These are phyloP conservation scores for Rhizopogon rudus DNA, from an alignment of 768 basidiomycete species.

Conservation along the genomic window DNA sequence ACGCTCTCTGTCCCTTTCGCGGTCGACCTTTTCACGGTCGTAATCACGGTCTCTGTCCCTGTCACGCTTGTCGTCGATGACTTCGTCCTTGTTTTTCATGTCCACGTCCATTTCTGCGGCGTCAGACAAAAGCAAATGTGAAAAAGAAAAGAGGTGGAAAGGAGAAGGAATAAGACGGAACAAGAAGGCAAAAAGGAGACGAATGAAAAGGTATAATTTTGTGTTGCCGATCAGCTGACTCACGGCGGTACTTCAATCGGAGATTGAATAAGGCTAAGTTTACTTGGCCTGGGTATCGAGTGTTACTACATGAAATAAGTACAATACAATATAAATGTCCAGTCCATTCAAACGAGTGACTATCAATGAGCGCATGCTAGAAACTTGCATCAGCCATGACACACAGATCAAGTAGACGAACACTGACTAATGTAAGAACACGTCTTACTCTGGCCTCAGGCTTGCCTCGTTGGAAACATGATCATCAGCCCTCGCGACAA, in stretches of 20 bases:
- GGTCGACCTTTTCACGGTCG: conserved; percentile 31
- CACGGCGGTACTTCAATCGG: conserved; percentile 7
- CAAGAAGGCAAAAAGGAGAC: background rate
- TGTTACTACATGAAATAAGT: background rate
- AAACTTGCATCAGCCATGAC: background rate
- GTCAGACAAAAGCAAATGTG: background rate
- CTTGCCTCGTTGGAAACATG: conserved; percentile 12
- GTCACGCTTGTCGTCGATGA: conserved; percentile 53
- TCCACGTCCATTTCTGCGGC: conserved; percentile 64
- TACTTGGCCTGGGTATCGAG: background rate
- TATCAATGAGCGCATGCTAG: background rate
- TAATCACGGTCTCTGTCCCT: conserved; percentile 28
- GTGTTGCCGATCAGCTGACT: conserved; percentile 14
- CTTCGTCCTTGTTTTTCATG: conserved; percentile 73
- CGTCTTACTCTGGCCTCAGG: conserved; percentile 12
- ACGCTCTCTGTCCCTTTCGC: conserved; percentile 37
- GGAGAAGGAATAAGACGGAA: conserved; percentile 4
- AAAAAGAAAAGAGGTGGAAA: conserved; percentile 2
- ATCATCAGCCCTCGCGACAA: conserved; percentile 33
- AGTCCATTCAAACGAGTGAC: background rate
- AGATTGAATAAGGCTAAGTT: conserved; percentile 3
- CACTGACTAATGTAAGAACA: background rate
- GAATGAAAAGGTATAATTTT: conserved; percentile 9
- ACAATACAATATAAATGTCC: too few relatives aligned
- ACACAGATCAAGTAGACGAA: background rate